phyloP scores from a whole-genome alignment of 2,329 filamentous ascomycete genomes.

The Ascochyta rabiei region DNA sequence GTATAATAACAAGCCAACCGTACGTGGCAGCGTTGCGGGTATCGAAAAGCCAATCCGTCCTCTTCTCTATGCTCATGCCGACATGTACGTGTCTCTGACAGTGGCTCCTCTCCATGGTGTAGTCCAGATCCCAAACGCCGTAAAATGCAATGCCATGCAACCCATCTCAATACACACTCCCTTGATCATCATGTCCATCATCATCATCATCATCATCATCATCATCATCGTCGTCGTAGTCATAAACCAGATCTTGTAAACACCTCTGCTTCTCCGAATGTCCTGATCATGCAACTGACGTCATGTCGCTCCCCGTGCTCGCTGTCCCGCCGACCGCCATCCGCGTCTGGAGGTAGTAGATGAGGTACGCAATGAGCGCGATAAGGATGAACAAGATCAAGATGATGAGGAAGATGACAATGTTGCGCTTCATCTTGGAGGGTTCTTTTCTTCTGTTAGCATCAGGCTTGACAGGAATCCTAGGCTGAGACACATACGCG shows the following conservation, averaged over 20 bases:
- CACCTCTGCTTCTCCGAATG: too few species aligned
- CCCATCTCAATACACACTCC: conserved; percentile 2
- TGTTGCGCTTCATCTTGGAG: conserved; percentile 56
- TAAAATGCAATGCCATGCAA: conserved; percentile 1
- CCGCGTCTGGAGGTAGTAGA: conserved; percentile 56
- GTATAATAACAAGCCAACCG: background rate
- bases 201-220: too few species aligned
- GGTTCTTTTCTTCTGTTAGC: background rate
- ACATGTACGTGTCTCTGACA: background rate
- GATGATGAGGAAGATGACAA: conserved; percentile 60
- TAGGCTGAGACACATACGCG: too few species aligned
- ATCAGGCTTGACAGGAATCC: too few species aligned
- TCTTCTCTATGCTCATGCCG: background rate
- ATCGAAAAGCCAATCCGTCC: conserved; percentile 8
- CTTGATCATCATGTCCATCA: too few species aligned
- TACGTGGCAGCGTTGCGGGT: conserved; percentile 4
- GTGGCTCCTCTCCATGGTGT: background rate
- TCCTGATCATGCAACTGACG: conserved; percentile 12
- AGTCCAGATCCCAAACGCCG: conserved; percentile 1
- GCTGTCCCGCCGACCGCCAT: conserved; percentile 47
- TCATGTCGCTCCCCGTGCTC: conserved; percentile 40
- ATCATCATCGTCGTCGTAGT: too few species aligned
- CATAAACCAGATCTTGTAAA: too few species aligned
- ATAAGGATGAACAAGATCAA: conserved; percentile 60
- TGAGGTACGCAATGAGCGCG: conserved; percentile 55